These are phyloP conservation scores for Penicillium digitatum DNA, from an alignment of 2,329 filamentous ascomycete species.

Conservation along the genomic window DNA sequence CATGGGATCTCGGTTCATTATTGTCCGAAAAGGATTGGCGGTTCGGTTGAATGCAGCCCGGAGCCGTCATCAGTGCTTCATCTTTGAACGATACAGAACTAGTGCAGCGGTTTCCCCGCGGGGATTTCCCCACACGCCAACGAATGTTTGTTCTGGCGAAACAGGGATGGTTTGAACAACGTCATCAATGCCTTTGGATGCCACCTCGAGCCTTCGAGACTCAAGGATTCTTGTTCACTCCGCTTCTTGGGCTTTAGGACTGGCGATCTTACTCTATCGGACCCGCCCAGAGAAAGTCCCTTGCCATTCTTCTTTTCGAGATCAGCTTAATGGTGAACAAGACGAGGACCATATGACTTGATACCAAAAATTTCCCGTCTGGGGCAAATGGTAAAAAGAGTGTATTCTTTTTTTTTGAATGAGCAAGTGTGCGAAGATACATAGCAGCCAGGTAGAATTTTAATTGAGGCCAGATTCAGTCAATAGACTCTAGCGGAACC, in stretches of 20 bases:
- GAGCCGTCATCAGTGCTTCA: neutral
- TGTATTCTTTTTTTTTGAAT: no score
- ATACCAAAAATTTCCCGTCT: no score
- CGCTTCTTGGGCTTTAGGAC: neutral
- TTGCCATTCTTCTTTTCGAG: no score
- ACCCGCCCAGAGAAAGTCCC: neutral
- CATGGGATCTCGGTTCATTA: neutral
- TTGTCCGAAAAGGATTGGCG: conserved; percentile 3
- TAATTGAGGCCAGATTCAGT: no score
- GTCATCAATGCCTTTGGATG: neutral
- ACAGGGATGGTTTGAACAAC: neutral
- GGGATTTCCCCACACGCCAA: conserved; percentile 1
- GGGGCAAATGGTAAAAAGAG: no score
- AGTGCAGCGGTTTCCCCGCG: conserved; percentile 4
- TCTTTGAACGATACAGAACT: neutral
- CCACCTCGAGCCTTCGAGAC: neutral
- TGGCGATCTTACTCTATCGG: neutral
- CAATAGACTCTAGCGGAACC: no score
- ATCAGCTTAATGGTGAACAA: no score
- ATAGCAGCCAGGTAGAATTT: no score
- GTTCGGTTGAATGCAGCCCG: conserved; percentile 13
- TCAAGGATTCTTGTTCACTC: no score
- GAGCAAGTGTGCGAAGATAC: no score
- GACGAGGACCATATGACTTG: no score
- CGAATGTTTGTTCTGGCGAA: neutral